A percentile compares a stretch with the other conserved stretches of the same genome.
These are phyloP conservation scores for Astragalus membranaceus DNA, from an alignment of 306 rosid genomes.

Conservation along the genomic window DNA sequence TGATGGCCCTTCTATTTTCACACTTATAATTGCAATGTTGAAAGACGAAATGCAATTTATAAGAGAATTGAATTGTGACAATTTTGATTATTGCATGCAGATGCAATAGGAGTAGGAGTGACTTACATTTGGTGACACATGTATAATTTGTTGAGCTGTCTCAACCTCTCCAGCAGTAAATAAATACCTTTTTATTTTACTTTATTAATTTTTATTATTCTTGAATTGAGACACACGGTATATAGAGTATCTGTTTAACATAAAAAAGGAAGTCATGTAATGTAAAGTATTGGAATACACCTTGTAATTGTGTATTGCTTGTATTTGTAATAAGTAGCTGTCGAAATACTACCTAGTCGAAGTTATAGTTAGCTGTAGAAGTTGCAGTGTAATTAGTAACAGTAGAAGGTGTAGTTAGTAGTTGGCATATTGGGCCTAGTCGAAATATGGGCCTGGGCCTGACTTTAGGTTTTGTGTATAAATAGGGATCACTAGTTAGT, in stretches of 20 bases:
- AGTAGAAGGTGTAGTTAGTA: too few species aligned
- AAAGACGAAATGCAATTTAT: neutral
- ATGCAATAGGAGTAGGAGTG: conserved; percentile 10
- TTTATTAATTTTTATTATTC: neutral
- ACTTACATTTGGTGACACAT: conserved; percentile 14
- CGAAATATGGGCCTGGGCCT: too few species aligned
- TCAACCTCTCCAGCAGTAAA: conserved; percentile 19
- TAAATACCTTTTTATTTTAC: neutral
- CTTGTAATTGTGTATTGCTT: too few species aligned
- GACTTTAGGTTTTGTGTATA: too few species aligned
- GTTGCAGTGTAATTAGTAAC: too few species aligned
- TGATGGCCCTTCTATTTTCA: conserved; percentile 66
- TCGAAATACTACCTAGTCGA: too few species aligned
- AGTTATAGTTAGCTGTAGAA: too few species aligned
- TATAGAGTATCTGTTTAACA: neutral
- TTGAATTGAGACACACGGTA: neutral
- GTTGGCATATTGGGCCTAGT: too few species aligned
- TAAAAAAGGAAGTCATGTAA: neutral
- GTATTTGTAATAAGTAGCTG: too few species aligned
- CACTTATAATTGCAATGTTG: neutral
- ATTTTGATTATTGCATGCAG: conserved; percentile 7
- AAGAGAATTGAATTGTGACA: neutral
- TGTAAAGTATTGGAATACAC: too few species aligned
- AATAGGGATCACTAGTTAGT: too few species aligned
- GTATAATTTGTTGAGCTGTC: conserved; percentile 28